Base-by-base conservation (phyloP, 1,284 basidiomycete species). In the Gastroboletus turbinatus region DNA sequence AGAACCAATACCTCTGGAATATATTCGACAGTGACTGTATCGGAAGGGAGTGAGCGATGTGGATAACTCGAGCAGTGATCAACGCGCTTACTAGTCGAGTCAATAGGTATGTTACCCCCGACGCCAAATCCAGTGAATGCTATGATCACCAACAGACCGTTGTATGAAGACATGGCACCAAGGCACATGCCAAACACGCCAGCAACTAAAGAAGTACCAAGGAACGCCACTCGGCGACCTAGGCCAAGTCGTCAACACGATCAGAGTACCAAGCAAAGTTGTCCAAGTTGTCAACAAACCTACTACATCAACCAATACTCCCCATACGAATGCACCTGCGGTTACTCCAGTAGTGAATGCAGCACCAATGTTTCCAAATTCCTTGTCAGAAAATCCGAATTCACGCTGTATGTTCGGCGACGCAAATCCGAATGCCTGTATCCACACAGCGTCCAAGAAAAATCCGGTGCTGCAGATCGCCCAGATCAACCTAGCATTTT, bases 51-150 rank as follows among this genome's bases (percentile, higher is more conserved):
- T 55, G 2, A 62, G 48, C 14, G 1, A 19, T n/a, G 27, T 16
- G 17, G 16, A 50, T 30, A 9, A 19, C 10, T 4, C 14, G 25
- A 29, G 21, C 3, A 16, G 4, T 23, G 36, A 27, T n/a, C 1
- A 43, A 30, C 4, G 11, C 1, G 2, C 62, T 54, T 45, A 64
- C 61, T 63, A 7, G 61, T 63, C 10, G 56, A 33, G 16, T 63
- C 61, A 25, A 64, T 45, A 17, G 61, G 61, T 33, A 62, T 29
- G 36, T 64, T 63, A 4, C 61, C 61, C 8, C 61, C 61, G 2
- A 62, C 11, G 4, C 60, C 63, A 39, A 63, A n/a, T n/a, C 62
- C 63, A 9, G 50, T 47, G n/a, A 60, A 47, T n/a, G 52, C 52
- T 19, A 42, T 23, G 16, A 60, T 32, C 19, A 46, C 57, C 6